phyloP scores from a whole-genome alignment of 257 asterid genomes.

The Fraxinus excelsior region DNA sequence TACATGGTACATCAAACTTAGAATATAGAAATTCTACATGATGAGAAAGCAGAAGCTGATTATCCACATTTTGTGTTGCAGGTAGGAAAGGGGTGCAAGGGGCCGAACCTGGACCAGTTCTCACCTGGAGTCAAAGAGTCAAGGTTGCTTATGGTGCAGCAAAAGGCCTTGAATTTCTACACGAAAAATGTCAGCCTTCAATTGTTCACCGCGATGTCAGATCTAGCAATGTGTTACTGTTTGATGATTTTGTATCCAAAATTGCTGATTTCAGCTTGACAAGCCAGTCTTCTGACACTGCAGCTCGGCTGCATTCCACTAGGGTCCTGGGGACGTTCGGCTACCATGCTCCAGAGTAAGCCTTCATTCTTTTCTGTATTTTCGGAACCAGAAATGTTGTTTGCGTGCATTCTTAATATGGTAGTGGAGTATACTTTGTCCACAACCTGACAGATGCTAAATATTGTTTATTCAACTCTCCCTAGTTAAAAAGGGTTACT shows the following conservation, averaged over 20 bases:
- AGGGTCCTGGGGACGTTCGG: conserved; percentile 93
- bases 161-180: conserved; percentile 79
- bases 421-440: background rate
- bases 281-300: conserved; percentile 84
- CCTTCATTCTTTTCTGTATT: background rate
- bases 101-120: conserved; percentile 91
- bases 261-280: conserved; percentile 88
- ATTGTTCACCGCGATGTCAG: conserved; percentile 86
- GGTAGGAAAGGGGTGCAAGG: conserved; percentile 97
- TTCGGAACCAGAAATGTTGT: background rate
- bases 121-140: conserved; percentile 81
- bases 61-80: conserved; percentile 24
- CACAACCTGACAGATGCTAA: background rate
- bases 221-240: conserved; percentile 82
- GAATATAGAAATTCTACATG: background rate
- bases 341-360: conserved; percentile 95
- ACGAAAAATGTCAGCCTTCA: conserved; percentile 84
- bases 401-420: background rate
- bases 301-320: conserved; percentile 85
- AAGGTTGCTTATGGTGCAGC: conserved; percentile 92
- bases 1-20: conserved; percentile 60
- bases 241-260: conserved; percentile 76
- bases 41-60: background rate
- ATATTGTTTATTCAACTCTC: too few relatives aligned
- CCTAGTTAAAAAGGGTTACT: background rate